phyloP scores from a whole-genome alignment of 2,329 filamentous ascomycete species.

The Botryotinia convoluta region DNA sequence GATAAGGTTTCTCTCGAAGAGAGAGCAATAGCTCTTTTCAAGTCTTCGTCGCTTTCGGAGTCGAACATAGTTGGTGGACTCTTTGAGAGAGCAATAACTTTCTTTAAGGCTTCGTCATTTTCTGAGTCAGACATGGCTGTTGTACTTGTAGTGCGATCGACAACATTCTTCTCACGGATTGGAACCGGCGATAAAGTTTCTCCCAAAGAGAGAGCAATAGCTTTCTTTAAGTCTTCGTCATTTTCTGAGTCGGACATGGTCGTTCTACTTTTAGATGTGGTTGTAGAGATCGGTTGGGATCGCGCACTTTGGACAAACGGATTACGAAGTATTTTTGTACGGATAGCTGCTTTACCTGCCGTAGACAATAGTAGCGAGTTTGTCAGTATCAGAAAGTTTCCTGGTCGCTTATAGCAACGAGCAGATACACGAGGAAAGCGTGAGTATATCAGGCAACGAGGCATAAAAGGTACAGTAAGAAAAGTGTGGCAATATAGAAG shows the following conservation, averaged over 20 bases:
- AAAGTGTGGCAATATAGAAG: not conserved
- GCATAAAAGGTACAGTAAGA: not conserved
- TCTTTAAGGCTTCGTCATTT: constrained; percentile 53
- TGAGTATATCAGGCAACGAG: not conserved
- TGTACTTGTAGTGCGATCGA: not conserved
- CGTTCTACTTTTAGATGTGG: not conserved
- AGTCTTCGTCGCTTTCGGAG: constrained; percentile 47
- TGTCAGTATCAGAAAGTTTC: not conserved
- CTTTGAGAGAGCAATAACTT: constrained; percentile 57
- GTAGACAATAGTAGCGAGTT: not conserved
- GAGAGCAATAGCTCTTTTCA: constrained; percentile 59
- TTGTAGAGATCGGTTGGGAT: not conserved
- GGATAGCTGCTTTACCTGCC: not conserved
- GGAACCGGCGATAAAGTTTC: constrained; percentile 12
- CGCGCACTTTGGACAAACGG: not conserved
- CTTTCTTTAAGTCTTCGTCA: constrained; percentile 56
- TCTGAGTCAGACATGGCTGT: constrained; percentile 34
- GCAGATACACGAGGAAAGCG: not conserved
- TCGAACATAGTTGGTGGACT: constrained; percentile 31
- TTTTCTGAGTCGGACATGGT: constrained; percentile 35
- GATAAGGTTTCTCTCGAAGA: constrained; percentile 43
- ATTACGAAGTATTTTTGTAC: not conserved
- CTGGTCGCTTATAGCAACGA: not conserved
- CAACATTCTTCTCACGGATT: not conserved
- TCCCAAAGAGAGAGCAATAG: constrained; percentile 57